phyloP scores from a whole-genome alignment of 768 basidiomycete species.

The Amanita jacksonii region DNA sequence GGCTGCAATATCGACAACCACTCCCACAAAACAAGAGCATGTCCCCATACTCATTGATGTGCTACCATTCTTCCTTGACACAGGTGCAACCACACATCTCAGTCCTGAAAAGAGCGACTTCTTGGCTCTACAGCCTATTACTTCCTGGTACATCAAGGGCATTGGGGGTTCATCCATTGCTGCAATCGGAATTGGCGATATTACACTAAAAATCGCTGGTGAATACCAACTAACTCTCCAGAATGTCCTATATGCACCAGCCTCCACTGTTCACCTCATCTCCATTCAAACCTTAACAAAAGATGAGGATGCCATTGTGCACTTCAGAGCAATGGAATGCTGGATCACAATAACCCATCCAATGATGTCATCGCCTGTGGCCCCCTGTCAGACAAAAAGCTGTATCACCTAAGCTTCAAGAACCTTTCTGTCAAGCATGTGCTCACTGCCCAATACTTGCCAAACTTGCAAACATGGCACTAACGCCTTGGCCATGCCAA shows the following conservation, averaged over 20 bases:
- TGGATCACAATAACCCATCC: conserved; percentile 11
- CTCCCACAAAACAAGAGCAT: too few species aligned
- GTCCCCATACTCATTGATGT: too few species aligned
- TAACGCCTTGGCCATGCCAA: conserved; percentile 16
- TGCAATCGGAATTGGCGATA: conserved; percentile 15
- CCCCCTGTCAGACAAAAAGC: not conserved
- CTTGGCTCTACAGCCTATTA: not conserved
- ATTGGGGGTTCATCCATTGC: not conserved
- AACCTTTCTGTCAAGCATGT: not conserved
- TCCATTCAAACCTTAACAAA: conserved; percentile 15
- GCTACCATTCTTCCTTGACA: too few species aligned
- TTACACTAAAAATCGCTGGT: conserved; percentile 13
- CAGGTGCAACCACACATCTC: too few species aligned
- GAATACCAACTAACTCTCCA: not conserved
- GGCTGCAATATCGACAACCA: too few species aligned
- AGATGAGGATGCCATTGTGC: conserved; percentile 1
- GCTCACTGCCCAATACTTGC: not conserved
- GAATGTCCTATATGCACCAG: conserved; percentile 14
- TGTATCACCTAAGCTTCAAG: not conserved
- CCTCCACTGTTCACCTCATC: conserved; percentile 15
- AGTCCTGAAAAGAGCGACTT: too few species aligned
- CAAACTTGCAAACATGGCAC: conserved; percentile 16
- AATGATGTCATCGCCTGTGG: conserved; percentile 11
- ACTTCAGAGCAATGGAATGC: conserved; percentile 13
- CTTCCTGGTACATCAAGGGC: not conserved